Percentiles rank a stretch among this genome's conserved stretches.
These are phyloP conservation scores for Backusella tuberculispora DNA, from an alignment of 192 early-diverging fungal genomes.

Conservation along the genomic window DNA sequence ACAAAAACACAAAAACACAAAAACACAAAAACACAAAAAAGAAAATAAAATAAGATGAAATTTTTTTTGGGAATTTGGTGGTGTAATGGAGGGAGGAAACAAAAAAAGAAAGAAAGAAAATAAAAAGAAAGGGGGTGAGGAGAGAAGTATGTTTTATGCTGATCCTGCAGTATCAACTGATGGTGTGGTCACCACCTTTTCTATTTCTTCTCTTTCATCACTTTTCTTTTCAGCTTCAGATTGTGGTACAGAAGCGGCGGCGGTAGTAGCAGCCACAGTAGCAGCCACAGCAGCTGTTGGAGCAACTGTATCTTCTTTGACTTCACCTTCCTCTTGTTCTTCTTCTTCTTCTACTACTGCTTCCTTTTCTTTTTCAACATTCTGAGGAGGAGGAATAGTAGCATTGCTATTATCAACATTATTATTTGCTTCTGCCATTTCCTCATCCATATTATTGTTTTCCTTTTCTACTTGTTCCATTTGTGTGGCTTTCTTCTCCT, in stretches of 20 bases:
- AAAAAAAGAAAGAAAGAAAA: slow-evolving; percentile 14
- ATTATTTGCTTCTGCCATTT: slow-evolving; percentile 2
- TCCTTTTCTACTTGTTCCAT: background rate
- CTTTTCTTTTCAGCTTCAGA: background rate
- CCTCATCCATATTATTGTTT: slow-evolving; percentile 9
- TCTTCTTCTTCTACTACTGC: slow-evolving; percentile 2
- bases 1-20: background rate
- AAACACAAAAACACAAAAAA: background rate
- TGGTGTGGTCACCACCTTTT: background rate
- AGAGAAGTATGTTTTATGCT: slow-evolving; percentile 17
- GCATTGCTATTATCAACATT: slow-evolving; percentile 10
- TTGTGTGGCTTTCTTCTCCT: background rate
- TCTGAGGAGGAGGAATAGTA: background rate
- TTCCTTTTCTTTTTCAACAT: slow-evolving; percentile 6
- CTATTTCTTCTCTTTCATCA: background rate
- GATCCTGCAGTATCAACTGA: slow-evolving; percentile 24
- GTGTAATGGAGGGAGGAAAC: background rate
- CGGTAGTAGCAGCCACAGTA: slow-evolving; percentile 14
- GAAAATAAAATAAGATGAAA: background rate
- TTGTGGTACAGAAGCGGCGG: slow-evolving; percentile 22
- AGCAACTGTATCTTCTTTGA: slow-evolving; percentile 14
- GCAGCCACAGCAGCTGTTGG: slow-evolving; percentile 21
- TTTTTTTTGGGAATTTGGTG: background rate
- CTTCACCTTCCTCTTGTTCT: slow-evolving; percentile 25
- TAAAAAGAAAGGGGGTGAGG: slow-evolving; percentile 4